These are phyloP conservation scores for Chlorella variabilis DNA, from an alignment of 163 green algal genomes.

Conservation along the genomic window DNA sequence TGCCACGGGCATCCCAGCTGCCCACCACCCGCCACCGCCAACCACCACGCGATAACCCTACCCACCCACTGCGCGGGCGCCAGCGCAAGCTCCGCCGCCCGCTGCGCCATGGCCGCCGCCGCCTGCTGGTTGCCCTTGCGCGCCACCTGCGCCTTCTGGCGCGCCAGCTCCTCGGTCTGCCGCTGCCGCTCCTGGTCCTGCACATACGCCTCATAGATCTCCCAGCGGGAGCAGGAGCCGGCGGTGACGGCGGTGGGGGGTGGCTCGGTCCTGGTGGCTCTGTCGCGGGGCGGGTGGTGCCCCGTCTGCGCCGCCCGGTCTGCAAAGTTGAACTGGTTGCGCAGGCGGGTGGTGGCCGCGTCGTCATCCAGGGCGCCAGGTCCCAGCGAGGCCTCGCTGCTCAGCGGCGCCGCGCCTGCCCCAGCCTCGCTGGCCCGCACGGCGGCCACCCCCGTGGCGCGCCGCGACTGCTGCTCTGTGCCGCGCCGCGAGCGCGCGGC, in stretches of 20 bases:
- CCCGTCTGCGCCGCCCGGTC: conserved; percentile 86
- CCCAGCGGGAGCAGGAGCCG: conserved; percentile 79
- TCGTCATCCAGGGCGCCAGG: background rate
- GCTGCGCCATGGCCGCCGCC: conserved; percentile 2
- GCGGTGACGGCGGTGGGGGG: conserved; percentile 69
- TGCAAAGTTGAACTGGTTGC: conserved; percentile 96
- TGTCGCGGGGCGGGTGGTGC: conserved; percentile 65
- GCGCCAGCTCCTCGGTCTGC: conserved; percentile 67
- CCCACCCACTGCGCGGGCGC: background rate
- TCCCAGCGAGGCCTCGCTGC: background rate
- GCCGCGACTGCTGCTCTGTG: background rate
- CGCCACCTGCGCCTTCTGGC: conserved; percentile 51
- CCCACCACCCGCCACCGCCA: background rate
- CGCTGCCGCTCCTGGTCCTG: conserved; percentile 82
- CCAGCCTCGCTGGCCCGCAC: background rate
- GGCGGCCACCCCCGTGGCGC: background rate
- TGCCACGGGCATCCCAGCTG: too few relatives aligned
- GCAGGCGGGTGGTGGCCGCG: conserved; percentile 64
- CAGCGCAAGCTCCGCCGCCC: background rate
- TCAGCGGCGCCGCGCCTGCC: background rate
- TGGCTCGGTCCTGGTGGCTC: conserved; percentile 84
- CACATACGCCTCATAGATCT: conserved; percentile 94
- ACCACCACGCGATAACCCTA: too few relatives aligned
- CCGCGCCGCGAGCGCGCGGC: background rate
- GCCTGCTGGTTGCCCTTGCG: conserved; percentile 13